Conservation (phyloP, 306 rosid genomes). For the Astragalus glycyphyllos region DNA sequence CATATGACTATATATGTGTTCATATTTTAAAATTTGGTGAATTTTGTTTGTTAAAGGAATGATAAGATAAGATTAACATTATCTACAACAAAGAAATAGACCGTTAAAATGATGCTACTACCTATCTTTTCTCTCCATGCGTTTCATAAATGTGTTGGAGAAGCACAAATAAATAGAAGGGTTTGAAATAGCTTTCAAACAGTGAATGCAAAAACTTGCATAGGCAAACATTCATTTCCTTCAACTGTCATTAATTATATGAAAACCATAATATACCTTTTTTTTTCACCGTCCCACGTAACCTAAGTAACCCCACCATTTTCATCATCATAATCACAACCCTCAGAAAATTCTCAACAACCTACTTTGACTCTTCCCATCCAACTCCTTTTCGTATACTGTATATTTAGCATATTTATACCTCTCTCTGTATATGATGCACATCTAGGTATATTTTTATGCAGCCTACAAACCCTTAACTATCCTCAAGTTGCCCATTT, state of each 20-base stretch:
- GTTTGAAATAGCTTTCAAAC: constrained; percentile 69
- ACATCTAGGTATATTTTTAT: constrained; percentile 25
- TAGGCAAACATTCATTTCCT: constrained; percentile 51
- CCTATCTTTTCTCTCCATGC: not conserved
- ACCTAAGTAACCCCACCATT: constrained; percentile 63
- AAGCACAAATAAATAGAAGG: constrained; percentile 50
- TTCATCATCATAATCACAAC: constrained; percentile 50
- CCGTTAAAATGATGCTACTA: constrained; percentile 44
- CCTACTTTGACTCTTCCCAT: constrained; percentile 62
- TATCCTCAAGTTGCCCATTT: constrained; percentile 37
- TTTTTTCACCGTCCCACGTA: constrained; percentile 61
- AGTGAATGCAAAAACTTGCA: constrained; percentile 63
- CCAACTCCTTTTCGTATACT: constrained; percentile 35
- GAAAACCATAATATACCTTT: constrained; percentile 79
- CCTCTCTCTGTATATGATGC: not conserved
- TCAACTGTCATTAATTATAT: constrained; percentile 56
- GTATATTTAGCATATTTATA: not conserved
- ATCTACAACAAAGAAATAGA: constrained; percentile 48
- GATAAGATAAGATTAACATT: constrained; percentile 20
- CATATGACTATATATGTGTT: not conserved
- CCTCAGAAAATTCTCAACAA: constrained; percentile 56
- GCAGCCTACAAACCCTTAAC: constrained; percentile 24
- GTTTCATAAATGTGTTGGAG: constrained; percentile 13
- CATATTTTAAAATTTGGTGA: constrained; percentile 10
- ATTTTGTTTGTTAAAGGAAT: constrained; percentile 39